phyloP scores from a whole-genome alignment of 371 early-diverging fungal genomes.

The Syncephalis fuscata region DNA sequence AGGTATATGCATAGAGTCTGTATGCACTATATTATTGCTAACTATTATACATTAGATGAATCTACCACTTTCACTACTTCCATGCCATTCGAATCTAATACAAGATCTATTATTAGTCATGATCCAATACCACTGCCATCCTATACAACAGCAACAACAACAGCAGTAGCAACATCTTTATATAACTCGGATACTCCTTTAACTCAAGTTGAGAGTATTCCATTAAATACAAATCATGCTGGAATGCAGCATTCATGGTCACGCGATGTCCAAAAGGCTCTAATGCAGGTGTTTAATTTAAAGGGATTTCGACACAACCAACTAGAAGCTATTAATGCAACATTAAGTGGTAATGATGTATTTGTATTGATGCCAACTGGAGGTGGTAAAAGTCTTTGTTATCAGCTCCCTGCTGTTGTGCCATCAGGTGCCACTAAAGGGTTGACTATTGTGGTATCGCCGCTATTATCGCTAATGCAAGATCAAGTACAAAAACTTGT shows the following conservation, averaged over 20 bases:
- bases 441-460: conserved; percentile 93
- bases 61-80: too few species aligned
- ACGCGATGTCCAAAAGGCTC: conserved; percentile 51
- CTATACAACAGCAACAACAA: too few species aligned
- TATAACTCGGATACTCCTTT: too few species aligned
- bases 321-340: conserved; percentile 84
- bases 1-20: too few species aligned
- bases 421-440: conserved; percentile 42
- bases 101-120: too few species aligned
- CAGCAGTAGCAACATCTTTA: too few species aligned
- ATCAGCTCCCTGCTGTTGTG: conserved; percentile 89
- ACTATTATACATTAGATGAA: too few species aligned
- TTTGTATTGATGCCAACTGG: conserved; percentile 99
- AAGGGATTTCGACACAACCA: conserved; percentile 84
- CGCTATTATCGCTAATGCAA: conserved; percentile 92
- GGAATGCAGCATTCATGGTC: conserved; percentile 46
- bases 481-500: conserved; percentile 90
- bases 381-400: conserved; percentile 98
- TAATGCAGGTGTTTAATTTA: conserved; percentile 57
- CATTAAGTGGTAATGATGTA: conserved; percentile 73
- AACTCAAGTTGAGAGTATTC: too few species aligned
- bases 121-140: too few species aligned
- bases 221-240: too few species aligned
- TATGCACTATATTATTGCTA: too few species aligned
- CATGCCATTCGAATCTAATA: too few species aligned